These are phyloP conservation scores for Didymella pomorum DNA, from an alignment of 2,329 filamentous ascomycete species.

Conservation along the genomic window DNA sequence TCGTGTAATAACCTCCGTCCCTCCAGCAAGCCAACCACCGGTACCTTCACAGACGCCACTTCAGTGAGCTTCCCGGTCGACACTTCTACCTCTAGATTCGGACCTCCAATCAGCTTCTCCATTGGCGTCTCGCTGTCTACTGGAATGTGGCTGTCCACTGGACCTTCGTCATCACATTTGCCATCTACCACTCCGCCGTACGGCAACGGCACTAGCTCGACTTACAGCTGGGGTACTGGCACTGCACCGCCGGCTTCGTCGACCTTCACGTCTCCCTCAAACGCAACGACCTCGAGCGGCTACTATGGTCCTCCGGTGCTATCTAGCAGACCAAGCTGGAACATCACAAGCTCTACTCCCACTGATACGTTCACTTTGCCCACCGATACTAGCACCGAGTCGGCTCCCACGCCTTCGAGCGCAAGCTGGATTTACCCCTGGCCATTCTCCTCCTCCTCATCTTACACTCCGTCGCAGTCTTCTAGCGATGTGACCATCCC, in stretches of 20 bases:
- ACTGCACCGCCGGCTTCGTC: slow-evolving; percentile 3
- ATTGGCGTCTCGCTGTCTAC: slow-evolving; percentile 1
- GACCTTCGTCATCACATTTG: slow-evolving; percentile 1
- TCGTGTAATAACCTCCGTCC: slow-evolving; percentile 12
- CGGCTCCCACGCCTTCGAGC: slow-evolving; percentile 2
- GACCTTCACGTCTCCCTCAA: not conserved
- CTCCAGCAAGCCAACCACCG: slow-evolving; percentile 17
- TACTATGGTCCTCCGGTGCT: slow-evolving; percentile 9
- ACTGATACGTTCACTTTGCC: slow-evolving; percentile 13
- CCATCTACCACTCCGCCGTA: slow-evolving; percentile 16
- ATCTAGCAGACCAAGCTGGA: slow-evolving; percentile 4
- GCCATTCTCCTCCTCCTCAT: not conserved
- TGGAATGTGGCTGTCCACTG: slow-evolving; percentile 8
- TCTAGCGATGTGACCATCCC: slow-evolving; percentile 4
- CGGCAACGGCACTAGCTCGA: slow-evolving; percentile 8
- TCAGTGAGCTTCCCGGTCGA: slow-evolving; percentile 29
- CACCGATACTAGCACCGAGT: slow-evolving; percentile 3
- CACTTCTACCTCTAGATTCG: slow-evolving; percentile 15
- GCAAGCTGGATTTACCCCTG: slow-evolving; percentile 1
- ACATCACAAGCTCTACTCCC: slow-evolving; percentile 1
- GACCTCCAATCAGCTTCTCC: slow-evolving; percentile 6
- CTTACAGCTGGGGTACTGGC: not conserved
- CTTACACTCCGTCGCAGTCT: not conserved
- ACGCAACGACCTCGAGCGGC: slow-evolving; percentile 10
- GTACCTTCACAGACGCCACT: slow-evolving; percentile 30